Conservation (phyloP, 1,284 basidiomycete species). For the Leccinum fallax region DNA sequence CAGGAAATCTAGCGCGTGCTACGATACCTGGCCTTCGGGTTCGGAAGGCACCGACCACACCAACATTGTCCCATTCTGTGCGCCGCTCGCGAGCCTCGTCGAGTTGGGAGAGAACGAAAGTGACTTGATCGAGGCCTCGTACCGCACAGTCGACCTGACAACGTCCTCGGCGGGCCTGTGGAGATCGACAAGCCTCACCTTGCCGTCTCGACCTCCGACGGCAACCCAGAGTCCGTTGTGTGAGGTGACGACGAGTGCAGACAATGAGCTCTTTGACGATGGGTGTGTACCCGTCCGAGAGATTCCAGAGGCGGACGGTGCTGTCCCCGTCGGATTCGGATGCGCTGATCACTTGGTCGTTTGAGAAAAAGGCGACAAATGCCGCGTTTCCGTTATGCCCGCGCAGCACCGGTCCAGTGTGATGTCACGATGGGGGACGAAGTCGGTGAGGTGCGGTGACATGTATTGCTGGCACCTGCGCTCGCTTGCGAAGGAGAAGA, state of each 20-base stretch:
- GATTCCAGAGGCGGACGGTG: conserved; percentile 22
- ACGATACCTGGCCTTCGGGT: conserved; percentile 82
- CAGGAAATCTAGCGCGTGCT: conserved; percentile 83
- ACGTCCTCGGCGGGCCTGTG: conserved; percentile 1
- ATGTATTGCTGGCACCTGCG: conserved; percentile 1
- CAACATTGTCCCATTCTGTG: conserved; percentile 12
- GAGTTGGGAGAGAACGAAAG: no score
- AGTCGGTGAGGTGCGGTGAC: conserved; percentile 4
- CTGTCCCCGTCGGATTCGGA: conserved; percentile 16
- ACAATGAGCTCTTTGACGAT: conserved; percentile 11
- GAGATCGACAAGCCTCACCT: conserved; percentile 15
- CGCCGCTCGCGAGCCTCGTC: neutral
- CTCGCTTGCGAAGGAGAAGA: neutral
- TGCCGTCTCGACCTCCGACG: conserved; percentile 20
- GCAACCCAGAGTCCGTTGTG: conserved; percentile 11
- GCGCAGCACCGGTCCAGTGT: conserved; percentile 6
- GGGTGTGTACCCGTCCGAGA: conserved; percentile 7
- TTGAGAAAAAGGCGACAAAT: conserved; percentile 23
- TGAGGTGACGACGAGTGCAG: no score
- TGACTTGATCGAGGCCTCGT: conserved; percentile 11
- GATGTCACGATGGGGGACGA: neutral
- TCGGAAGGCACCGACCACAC: conserved; percentile 20
- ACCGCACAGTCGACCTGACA: conserved; percentile 6
- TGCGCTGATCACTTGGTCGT: conserved; percentile 19
- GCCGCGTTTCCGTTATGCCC: conserved; percentile 17